A percentile compares a stretch with the other conserved stretches of the same genome.
Conservation (phyloP, 495 filamentous ascomycete genomes). For the Hamigera avellanea region DNA sequence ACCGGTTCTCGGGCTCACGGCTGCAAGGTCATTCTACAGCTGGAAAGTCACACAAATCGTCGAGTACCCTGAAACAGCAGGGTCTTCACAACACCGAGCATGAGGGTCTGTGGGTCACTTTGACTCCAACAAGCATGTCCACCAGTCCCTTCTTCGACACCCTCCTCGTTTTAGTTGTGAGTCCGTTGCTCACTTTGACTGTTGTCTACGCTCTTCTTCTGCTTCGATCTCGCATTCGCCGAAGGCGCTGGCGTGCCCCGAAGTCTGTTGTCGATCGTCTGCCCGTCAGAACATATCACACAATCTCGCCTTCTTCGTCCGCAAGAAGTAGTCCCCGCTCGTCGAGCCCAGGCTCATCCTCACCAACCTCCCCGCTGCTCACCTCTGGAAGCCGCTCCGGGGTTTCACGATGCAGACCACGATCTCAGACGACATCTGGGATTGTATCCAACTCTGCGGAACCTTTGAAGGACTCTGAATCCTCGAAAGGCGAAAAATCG, state of each 20-base stretch:
- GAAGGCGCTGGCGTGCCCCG: constrained; percentile 87
- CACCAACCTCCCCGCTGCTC: constrained; percentile 67
- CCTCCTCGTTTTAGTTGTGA: constrained; percentile 81
- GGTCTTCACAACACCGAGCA: constrained; percentile 34
- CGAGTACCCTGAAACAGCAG: constrained; percentile 4
- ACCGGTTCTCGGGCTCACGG: background rate
- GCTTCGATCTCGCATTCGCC: constrained; percentile 76
- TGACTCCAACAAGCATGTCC: constrained; percentile 82
- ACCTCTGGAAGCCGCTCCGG: constrained; percentile 11
- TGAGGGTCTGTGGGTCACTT: constrained; percentile 88
- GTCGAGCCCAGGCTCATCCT: constrained; percentile 41
- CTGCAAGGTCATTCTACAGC: background rate
- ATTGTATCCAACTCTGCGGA: constrained; percentile 26
- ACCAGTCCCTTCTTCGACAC: constrained; percentile 96
- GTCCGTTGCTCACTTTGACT: constrained; percentile 81
- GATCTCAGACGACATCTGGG: constrained; percentile 55
- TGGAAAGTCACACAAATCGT: constrained; percentile 1
- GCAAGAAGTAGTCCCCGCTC: constrained; percentile 40
- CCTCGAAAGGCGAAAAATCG: constrained; percentile 38
- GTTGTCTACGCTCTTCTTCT: constrained; percentile 87
- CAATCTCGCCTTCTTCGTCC: constrained; percentile 51
- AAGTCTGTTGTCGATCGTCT: constrained; percentile 91
- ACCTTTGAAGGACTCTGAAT: constrained; percentile 16
- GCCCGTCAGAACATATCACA: constrained; percentile 92
- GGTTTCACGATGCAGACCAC: constrained; percentile 39